Conservation (phyloP, 2,329 filamentous ascomycete genomes). For the Fusarium albidum region DNA sequence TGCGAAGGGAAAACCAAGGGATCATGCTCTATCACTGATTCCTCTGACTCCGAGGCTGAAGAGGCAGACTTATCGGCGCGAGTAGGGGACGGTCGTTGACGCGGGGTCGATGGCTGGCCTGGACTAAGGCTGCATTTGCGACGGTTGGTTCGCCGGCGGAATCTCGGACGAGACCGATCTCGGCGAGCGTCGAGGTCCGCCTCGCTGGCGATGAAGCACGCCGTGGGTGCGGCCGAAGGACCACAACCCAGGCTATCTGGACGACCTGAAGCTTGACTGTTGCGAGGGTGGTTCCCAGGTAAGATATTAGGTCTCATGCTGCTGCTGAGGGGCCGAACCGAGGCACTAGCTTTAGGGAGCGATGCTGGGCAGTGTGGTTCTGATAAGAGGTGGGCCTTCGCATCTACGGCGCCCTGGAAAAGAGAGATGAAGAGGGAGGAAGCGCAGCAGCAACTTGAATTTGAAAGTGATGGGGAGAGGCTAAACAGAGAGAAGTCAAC, state of each 20-base stretch:
- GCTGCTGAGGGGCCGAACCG: conserved; percentile 13
- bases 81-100: conserved; percentile 27
- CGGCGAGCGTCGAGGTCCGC: conserved; percentile 40
- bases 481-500: not conserved
- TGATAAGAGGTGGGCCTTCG: conserved; percentile 10
- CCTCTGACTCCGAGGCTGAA: conserved; percentile 23
- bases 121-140: conserved; percentile 34
- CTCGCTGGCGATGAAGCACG: conserved; percentile 49
- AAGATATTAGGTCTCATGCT: conserved; percentile 41
- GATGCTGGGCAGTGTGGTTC: conserved; percentile 11
- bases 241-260: conserved; percentile 32
- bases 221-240: conserved; percentile 37
- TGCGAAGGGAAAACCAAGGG: conserved; percentile 32
- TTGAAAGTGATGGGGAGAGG: not conserved
- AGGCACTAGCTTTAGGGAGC: conserved; percentile 9
- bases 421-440: not conserved
- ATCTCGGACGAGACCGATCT: conserved; percentile 35
- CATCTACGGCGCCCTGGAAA: conserved; percentile 18
- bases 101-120: conserved; percentile 29
- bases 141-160: conserved; percentile 31
- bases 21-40: conserved; percentile 27
- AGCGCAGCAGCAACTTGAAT: not conserved
- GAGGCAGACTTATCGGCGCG: conserved; percentile 25
- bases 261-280: conserved; percentile 28
- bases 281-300: conserved; percentile 32